Conservation (phyloP, 805 yeast species). For the Metahyphopichia silvanorum region DNA sequence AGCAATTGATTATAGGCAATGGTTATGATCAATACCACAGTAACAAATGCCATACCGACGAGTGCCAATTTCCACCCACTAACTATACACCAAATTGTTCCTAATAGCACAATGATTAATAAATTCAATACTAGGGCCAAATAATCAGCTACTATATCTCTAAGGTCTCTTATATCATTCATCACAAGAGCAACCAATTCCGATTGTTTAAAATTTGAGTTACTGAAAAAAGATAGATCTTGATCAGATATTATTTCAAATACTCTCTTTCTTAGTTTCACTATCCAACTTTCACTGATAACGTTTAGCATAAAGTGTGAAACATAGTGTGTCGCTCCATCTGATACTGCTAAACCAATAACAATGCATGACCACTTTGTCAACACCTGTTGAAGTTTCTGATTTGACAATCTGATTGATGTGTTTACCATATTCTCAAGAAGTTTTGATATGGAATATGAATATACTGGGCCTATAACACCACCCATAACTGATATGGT, state of each 20-base stretch:
- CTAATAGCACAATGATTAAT: slow-evolving; percentile 51
- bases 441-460: slow-evolving; percentile 71
- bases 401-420: slow-evolving; percentile 14
- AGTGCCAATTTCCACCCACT: slow-evolving; percentile 86
- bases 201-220: slow-evolving; percentile 37
- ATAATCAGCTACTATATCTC: slow-evolving; percentile 62
- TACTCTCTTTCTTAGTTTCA: slow-evolving; percentile 45
- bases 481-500: slow-evolving; percentile 55
- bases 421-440: slow-evolving; percentile 59
- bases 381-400: slow-evolving; percentile 28
- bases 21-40: slow-evolving; percentile 54
- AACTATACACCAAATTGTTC: slow-evolving; percentile 73
- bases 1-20: slow-evolving; percentile 49
- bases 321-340: slow-evolving; percentile 55
- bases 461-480: slow-evolving; percentile 68
- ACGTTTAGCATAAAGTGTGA: slow-evolving; percentile 50
- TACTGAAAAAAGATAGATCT: slow-evolving; percentile 50
- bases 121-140: slow-evolving; percentile 54
- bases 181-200: slow-evolving; percentile 64
- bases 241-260: slow-evolving; percentile 51
- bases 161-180: slow-evolving; percentile 79
- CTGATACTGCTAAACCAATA: slow-evolving; percentile 57
- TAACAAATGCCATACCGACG: slow-evolving; percentile 76
- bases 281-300: slow-evolving; percentile 69
- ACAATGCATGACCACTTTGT: slow-evolving; percentile 69